These are phyloP conservation scores for Eutrema salsugineum DNA, from an alignment of 441 rosid species.

Conservation along the genomic window DNA sequence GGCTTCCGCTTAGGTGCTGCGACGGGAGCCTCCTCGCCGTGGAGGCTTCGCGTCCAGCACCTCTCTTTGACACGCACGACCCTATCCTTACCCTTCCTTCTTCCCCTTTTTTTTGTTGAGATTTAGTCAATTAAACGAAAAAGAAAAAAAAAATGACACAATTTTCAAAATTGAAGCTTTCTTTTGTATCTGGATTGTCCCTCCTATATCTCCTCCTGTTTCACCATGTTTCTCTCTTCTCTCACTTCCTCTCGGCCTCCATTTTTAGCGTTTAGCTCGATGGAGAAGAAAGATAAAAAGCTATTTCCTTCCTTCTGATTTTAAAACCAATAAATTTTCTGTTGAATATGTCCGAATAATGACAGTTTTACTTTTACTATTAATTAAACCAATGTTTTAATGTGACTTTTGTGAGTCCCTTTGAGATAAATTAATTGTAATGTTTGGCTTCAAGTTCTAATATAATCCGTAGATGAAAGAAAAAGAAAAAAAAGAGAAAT, in stretches of 20 bases:
- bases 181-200: not conserved
- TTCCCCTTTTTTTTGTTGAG: not conserved
- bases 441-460: no score
- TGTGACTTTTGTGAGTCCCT: not conserved
- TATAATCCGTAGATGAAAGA: no score
- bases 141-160: not conserved
- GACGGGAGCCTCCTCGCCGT: constrained; percentile 45
- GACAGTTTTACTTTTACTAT: no score
- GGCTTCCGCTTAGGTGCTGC: constrained; percentile 29
- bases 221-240: constrained; percentile 11
- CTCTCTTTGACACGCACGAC: constrained; percentile 51
- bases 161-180: not conserved
- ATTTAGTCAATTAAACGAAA: not conserved
- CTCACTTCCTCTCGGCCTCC: constrained; percentile 12
- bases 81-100: constrained; percentile 49
- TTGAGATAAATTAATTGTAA: not conserved
- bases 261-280: constrained; percentile 10
- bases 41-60: constrained; percentile 32
- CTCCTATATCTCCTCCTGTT: constrained; percentile 25
- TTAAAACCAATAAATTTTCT: no score
- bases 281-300: not conserved
- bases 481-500: no score
- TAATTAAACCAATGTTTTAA: not conserved
- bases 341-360: not conserved
- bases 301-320: constrained; percentile 1